Evolutionary conservation across 176 grass and related monocot species (phyloP).

Genomic region (Lolium multiflorum): DNA sequence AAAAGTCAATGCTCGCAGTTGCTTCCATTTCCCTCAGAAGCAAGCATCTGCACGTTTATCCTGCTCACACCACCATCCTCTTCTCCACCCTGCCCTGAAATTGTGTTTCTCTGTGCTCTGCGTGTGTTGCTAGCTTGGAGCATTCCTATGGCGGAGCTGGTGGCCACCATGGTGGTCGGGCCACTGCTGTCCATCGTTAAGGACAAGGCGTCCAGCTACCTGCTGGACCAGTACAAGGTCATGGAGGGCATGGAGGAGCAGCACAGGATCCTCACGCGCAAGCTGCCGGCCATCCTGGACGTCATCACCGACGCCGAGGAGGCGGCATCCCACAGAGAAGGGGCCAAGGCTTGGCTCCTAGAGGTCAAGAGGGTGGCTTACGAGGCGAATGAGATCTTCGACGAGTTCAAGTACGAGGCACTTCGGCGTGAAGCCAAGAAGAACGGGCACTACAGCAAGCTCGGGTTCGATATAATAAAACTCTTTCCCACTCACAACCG

Average conservation of each 20-base stretch:
- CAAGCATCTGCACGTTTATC: too few relatives aligned
- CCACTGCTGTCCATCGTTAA: neutral
- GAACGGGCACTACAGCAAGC: neutral
- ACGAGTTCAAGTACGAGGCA: neutral
- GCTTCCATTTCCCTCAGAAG: too few relatives aligned
- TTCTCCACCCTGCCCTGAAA: neutral
- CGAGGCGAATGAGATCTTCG: neutral
- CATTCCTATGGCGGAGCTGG: neutral
- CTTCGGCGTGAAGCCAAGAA: neutral
- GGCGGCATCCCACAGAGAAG: neutral
- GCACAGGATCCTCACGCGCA: neutral
- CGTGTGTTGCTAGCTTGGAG: neutral
- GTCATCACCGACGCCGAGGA: neutral
- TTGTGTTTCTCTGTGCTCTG: neutral
- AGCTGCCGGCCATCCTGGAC: neutral
- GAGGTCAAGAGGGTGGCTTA: conserved; percentile 11
- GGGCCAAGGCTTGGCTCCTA: neutral
- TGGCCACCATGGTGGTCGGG: conserved; percentile 1
- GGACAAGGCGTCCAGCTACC: conserved; percentile 1
- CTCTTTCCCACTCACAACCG: neutral
- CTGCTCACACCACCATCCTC: neutral
- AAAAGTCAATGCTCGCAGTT: too few relatives aligned
- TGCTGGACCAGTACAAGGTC: neutral
- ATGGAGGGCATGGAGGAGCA: conserved; percentile 18
- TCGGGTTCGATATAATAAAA: neutral